These are phyloP conservation scores for Nepenthes mirabilis DNA, from an alignment of 148 eudicot genomes.

Conservation along the genomic window DNA sequence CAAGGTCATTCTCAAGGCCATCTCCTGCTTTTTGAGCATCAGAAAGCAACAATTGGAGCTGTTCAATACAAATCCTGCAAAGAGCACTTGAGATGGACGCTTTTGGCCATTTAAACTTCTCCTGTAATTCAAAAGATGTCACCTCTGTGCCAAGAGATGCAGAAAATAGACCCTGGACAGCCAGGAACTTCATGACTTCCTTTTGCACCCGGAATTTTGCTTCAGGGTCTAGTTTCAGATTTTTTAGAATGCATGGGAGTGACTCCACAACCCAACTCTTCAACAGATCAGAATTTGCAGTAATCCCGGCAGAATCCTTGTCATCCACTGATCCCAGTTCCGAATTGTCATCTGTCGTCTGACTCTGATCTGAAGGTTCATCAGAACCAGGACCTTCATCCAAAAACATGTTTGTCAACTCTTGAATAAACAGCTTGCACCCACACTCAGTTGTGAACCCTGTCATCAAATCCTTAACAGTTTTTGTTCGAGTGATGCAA, in stretches of 20 bases:
- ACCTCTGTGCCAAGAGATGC: conserved; percentile 93
- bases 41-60: conserved; percentile 70
- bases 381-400: conserved; percentile 63
- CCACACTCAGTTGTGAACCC: conserved; percentile 75
- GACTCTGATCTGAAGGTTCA: conserved; percentile 90
- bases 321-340: conserved; percentile 66
- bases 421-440: conserved; percentile 63
- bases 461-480: conserved; percentile 64
- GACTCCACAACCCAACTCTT: conserved; percentile 89
- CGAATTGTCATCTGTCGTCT: conserved; percentile 76
- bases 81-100: conserved; percentile 70
- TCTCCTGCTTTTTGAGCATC: conserved; percentile 69
- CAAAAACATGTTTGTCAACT: conserved; percentile 63
- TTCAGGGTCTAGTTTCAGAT: conserved; percentile 56
- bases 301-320: conserved; percentile 43
- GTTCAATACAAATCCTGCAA: conserved; percentile 74
- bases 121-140: conserved; percentile 87
- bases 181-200: conserved; percentile 84
- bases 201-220: conserved; percentile 63
- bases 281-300: conserved; percentile 44
- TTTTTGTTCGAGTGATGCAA: conserved; percentile 53
- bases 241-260: conserved; percentile 56
- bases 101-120: conserved; percentile 91
- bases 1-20: conserved; percentile 80
- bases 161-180: conserved; percentile 95